phyloP scores from a whole-genome alignment of 805 yeast species.

The Wickerhamiella australiensis region DNA sequence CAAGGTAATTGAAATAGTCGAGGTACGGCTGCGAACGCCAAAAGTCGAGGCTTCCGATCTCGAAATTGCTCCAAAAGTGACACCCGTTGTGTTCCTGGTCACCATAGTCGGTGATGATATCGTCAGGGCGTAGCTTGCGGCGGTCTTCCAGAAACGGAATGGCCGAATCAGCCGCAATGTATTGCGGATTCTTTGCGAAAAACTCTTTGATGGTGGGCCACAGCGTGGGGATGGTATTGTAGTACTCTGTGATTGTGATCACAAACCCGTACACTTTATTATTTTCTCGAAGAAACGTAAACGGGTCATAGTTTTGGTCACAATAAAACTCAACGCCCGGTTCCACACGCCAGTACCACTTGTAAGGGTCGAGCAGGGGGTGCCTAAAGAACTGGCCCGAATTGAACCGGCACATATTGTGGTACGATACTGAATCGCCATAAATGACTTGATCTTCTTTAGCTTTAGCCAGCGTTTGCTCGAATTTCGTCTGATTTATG shows the following conservation, averaged over 20 bases:
- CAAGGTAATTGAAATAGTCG: slow-evolving; percentile 55
- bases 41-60: slow-evolving; percentile 61
- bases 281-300: slow-evolving; percentile 62
- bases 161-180: slow-evolving; percentile 52
- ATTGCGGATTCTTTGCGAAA: slow-evolving; percentile 44
- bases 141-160: slow-evolving; percentile 45
- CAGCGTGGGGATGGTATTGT: slow-evolving; percentile 72
- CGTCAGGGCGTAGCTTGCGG: slow-evolving; percentile 33
- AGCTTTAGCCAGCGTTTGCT: slow-evolving; percentile 37
- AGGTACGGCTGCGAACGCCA: slow-evolving; percentile 61
- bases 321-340: slow-evolving; percentile 84
- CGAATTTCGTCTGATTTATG: slow-evolving; percentile 49
- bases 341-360: slow-evolving; percentile 91
- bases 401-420: slow-evolving; percentile 94
- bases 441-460: slow-evolving; percentile 42
- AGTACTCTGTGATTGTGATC: slow-evolving; percentile 69
- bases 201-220: slow-evolving; percentile 65
- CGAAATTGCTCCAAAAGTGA: slow-evolving; percentile 83
- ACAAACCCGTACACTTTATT: slow-evolving; percentile 80
- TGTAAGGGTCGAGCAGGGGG: slow-evolving; percentile 55
- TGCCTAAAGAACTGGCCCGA: slow-evolving; percentile 84
- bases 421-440: slow-evolving; percentile 53
- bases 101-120: slow-evolving; percentile 34
- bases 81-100: slow-evolving; percentile 59
- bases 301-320: slow-evolving; percentile 63